phyloP scores from a whole-genome alignment of 768 basidiomycete species.

The Peribolospora kevripleyi region DNA sequence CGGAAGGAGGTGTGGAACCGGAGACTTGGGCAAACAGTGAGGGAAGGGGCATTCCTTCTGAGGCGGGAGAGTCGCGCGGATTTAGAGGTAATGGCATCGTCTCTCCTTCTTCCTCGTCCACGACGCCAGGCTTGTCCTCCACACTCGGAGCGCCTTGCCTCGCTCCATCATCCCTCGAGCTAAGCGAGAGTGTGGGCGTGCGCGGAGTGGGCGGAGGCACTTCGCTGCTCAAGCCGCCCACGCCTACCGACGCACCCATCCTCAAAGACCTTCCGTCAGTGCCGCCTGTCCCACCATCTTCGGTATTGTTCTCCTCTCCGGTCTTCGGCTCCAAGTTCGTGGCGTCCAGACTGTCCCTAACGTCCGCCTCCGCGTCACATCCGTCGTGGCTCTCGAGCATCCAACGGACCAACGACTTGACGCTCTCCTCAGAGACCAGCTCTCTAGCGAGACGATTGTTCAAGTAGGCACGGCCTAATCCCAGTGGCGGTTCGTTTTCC shows the following conservation, averaged over 20 bases:
- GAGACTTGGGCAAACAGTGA: background rate
- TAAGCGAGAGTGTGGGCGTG: background rate
- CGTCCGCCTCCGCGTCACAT: background rate
- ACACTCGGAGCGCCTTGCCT: background rate
- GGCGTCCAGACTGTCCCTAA: background rate
- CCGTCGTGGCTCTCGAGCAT: slow-evolving; percentile 43
- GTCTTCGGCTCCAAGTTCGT: no score
- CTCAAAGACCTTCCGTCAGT: no score
- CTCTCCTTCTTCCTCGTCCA: background rate
- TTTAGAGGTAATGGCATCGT: no score
- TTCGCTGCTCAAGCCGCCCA: background rate
- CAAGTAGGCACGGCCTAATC: slow-evolving; percentile 8
- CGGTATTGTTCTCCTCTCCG: background rate
- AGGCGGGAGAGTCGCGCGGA: no score
- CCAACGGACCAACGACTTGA: slow-evolving; percentile 46
- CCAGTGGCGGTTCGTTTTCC: slow-evolving; percentile 6
- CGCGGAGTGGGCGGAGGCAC: background rate
- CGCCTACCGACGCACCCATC: no score
- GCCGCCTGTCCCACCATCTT: background rate
- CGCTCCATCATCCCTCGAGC: background rate
- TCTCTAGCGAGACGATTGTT: slow-evolving; percentile 68
- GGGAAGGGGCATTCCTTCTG: no score
- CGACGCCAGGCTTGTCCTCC: background rate
- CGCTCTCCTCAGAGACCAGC: slow-evolving; percentile 45
- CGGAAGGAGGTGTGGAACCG: background rate